A percentile compares a stretch with the other conserved stretches of the same genome.
phyloP scores from a whole-genome alignment of 192 early-diverging fungal species.

The Borealophlyctis nickersoniae region DNA sequence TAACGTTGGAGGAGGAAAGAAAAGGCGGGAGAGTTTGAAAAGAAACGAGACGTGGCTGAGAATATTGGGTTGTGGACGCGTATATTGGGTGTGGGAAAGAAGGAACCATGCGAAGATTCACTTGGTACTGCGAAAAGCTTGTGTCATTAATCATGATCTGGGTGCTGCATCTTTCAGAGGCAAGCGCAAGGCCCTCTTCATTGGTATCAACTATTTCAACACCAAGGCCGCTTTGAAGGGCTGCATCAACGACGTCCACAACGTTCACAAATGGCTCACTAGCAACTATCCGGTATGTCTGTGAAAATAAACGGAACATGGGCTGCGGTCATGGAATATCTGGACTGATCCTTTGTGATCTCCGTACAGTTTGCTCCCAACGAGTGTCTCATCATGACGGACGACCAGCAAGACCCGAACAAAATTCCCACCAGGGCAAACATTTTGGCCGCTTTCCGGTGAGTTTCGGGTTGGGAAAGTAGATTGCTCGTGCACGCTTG shows the following conservation, averaged over 20 bases:
- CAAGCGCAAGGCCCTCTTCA: constrained; percentile 36
- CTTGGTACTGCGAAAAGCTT: not conserved
- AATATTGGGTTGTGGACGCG: not conserved
- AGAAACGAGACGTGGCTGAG: too few relatives aligned
- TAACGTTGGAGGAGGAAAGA: too few relatives aligned
- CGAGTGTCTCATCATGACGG: constrained; percentile 37
- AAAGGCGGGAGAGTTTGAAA: too few relatives aligned
- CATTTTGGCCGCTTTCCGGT: not conserved
- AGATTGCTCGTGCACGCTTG: too few relatives aligned
- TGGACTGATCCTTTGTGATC: too few relatives aligned
- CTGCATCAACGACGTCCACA: constrained; percentile 51
- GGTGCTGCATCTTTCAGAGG: constrained; percentile 9
- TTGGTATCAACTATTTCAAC: constrained; percentile 50
- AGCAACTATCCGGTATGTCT: constrained; percentile 34
- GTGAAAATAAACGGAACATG: too few relatives aligned
- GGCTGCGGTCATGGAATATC: too few relatives aligned
- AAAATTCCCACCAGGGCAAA: constrained; percentile 29
- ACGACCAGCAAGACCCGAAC: constrained; percentile 36
- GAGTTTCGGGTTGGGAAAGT: too few relatives aligned
- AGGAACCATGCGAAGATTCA: not conserved
- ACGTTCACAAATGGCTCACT: constrained; percentile 39
- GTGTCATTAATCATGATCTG: not conserved
- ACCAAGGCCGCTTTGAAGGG: constrained; percentile 32
- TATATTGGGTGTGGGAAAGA: not conserved
- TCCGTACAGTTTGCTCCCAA: constrained; percentile 15